Base-by-base conservation (phyloP, 768 basidiomycete species). In the Suillus clintonianus region DNA sequence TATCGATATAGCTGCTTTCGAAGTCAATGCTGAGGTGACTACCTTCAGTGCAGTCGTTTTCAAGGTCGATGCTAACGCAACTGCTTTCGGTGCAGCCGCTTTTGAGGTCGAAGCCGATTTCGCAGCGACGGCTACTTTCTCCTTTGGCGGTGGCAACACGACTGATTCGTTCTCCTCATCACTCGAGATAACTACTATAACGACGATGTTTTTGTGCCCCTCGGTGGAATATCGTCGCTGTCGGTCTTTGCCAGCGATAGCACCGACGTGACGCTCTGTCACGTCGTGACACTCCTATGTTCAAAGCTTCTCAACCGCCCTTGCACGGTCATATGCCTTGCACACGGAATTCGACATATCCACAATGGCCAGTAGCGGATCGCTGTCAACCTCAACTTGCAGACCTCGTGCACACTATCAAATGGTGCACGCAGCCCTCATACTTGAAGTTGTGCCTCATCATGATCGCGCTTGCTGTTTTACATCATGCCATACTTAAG, bases 81-180 rank as follows among this genome's bases (percentile, higher is more conserved):
- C 55, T 41, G 59, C 32, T 15, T 59, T 27, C 5, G 50, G 15
- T 36, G 42, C 60, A 41, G 34, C 13, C 19, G 10, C 56, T 17
- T 37, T 64, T 22, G 61, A 41, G 5, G 48, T 61, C 15, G 55
- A 36, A 7, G 53, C 7, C 3, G 51, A 13, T n/a, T 64, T 57
- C 3, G 67, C 13, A 4, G 63, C 43, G 2, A 76, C 66, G 0
- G 78, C 76, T 15, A 70, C 60, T 63, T 82, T 83, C 74, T 83
- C 82, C 72, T 75, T 80, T 2, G 79, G 79, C 2, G 81, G 80
- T 0, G 78, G 68, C 17, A 63, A 42, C 45, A 63, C 69, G 6
- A 70, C 67, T 2, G 69, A 68, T 41, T 77, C 77, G 17, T 80
- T 80, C 17, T 81, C 79, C 27, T 80, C 80, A 37, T 82, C 81